phyloP scores from a whole-genome alignment of 2,329 filamentous ascomycete species.

The Microdochium trichocladiopsis region DNA sequence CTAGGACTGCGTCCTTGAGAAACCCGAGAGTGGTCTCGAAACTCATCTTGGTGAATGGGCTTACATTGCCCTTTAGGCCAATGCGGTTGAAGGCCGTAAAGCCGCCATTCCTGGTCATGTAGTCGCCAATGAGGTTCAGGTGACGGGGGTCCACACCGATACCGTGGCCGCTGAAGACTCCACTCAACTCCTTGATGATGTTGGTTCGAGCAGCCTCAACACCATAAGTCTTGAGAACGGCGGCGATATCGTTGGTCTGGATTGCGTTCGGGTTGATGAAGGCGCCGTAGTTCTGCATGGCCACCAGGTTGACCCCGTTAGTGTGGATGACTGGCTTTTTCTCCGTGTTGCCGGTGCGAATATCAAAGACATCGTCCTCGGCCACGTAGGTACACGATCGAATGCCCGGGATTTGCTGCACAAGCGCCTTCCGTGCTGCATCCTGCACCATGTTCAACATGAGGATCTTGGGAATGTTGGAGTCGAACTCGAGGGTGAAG shows the following conservation, averaged over 20 bases:
- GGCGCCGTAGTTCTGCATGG: constrained; percentile 83
- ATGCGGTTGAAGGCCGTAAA: constrained; percentile 92
- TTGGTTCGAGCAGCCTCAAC: constrained; percentile 85
- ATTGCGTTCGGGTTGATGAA: constrained; percentile 81
- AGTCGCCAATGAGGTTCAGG: constrained; percentile 90
- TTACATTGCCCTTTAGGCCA: constrained; percentile 76
- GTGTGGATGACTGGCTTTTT: constrained; percentile 61
- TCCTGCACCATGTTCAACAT: constrained; percentile 88
- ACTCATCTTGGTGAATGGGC: constrained; percentile 97
- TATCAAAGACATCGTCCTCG: constrained; percentile 45
- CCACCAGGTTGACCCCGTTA: constrained; percentile 78
- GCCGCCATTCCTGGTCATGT: constrained; percentile 89
- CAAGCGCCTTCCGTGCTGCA: constrained; percentile 69
- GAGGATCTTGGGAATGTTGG: constrained; percentile 77
- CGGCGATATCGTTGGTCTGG: constrained; percentile 86
- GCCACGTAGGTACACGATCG: constrained; percentile 62
- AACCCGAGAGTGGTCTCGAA: constrained; percentile 97
- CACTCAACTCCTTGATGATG: constrained; percentile 79
- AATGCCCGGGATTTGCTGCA: constrained; percentile 80
- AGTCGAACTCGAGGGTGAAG: constrained; percentile 77
- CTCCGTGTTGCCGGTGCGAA: constrained; percentile 37
- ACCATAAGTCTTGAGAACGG: constrained; percentile 79
- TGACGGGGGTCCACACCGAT: constrained; percentile 90
- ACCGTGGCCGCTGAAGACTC: constrained; percentile 83
- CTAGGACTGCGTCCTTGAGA: constrained; percentile 83